Evolutionary conservation across 78 protist genomes (phyloP), one percentile per base, ranked within the genome.

Genomic region (Chrysochromulina parva): DNA sequence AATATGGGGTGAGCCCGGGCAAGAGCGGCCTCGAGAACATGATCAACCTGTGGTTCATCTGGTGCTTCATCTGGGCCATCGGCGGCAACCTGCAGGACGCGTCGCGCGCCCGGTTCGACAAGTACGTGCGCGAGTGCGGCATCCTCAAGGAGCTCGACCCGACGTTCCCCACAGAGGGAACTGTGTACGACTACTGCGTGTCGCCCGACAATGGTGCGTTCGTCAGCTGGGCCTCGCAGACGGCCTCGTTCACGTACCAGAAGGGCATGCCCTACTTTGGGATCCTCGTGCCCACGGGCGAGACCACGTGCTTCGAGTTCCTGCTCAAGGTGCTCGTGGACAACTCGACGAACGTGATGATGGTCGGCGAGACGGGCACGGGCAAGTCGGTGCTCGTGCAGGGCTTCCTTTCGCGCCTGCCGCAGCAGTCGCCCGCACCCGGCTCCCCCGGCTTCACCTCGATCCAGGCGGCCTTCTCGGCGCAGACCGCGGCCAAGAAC

Each of bases 301-400:
- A 94, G 66, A 92, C 94, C 11, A 81, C 87, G 28, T 28, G 93
- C 54, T 11, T 38, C 55, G 16, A 86, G n/a, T 76, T 1, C 59
- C 20, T 94, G n/a, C 52, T 88, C 26, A 2, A 17, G 58, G 52
- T 67, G 91, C 93, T 95, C 52, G 28, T 92, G 47, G 66, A 0
- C 48, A 57, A 82, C 38, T 89, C 53, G 4, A 0, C 10, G 58
- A 66, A 93, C 28, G 81, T 93, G 14, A 89, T 96, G 48, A 38
- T 96, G 59, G 88, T 62, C 19, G 98, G 98, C 3, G 67, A 67
- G n/a, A 94, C 97, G 13, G 98, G 98, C 3, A 91, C 85, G 9
- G 98, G 97, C 57, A 97, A 97, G 94, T 60, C 96, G 0, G 93
- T 92, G 50, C 67, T 94, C 20, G 55, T 92, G 47, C 71, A 88